phyloP scores from a whole-genome alignment of 176 grass and related monocot species.

The Oryza glaberrima region DNA sequence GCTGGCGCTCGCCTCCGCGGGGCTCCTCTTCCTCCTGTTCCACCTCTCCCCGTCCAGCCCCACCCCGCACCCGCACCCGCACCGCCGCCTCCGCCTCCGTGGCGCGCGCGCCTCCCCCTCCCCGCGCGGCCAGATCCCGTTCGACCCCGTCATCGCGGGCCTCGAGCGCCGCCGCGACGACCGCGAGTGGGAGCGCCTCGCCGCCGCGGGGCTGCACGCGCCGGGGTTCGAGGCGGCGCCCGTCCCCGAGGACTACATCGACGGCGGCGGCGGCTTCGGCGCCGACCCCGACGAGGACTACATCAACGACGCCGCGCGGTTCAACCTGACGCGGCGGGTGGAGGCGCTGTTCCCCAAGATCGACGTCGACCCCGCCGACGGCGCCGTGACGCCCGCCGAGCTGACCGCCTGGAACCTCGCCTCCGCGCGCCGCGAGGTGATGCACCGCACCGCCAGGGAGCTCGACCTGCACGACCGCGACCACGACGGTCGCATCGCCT shows the following conservation, averaged over 20 bases:
- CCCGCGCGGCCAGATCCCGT: conserved; percentile 51
- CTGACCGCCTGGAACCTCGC: conserved; percentile 78
- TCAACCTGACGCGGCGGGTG: conserved; percentile 83
- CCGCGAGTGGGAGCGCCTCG: conserved; percentile 87
- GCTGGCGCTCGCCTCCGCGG: conserved; percentile 45
- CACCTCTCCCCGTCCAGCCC: conserved; percentile 54
- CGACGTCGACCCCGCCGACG: conserved; percentile 76
- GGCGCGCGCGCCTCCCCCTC: conserved; percentile 25
- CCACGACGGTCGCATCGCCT: conserved; percentile 70
- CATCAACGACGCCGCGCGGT: conserved; percentile 68
- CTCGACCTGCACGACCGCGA: conserved; percentile 90
- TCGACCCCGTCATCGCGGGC: conserved; percentile 81
- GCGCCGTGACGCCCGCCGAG: conserved; percentile 62
- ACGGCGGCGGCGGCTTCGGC: conserved; percentile 3
- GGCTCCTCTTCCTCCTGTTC: conserved; percentile 61
- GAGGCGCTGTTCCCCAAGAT: conserved; percentile 81
- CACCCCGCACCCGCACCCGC: conserved; percentile 36
- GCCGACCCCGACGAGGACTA: conserved; percentile 62
- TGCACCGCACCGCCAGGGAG: conserved; percentile 75
- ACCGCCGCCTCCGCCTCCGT: conserved; percentile 89
- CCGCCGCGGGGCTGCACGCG: conserved; percentile 56
- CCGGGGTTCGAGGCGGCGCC: conserved; percentile 82
- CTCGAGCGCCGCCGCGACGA: conserved; percentile 82
- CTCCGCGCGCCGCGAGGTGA: conserved; percentile 58
- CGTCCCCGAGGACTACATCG: conserved; percentile 66